Evolutionary conservation across 495 filamentous ascomycete genomes (phyloP).

Genomic region (Oleoguttula mirabilis): DNA sequence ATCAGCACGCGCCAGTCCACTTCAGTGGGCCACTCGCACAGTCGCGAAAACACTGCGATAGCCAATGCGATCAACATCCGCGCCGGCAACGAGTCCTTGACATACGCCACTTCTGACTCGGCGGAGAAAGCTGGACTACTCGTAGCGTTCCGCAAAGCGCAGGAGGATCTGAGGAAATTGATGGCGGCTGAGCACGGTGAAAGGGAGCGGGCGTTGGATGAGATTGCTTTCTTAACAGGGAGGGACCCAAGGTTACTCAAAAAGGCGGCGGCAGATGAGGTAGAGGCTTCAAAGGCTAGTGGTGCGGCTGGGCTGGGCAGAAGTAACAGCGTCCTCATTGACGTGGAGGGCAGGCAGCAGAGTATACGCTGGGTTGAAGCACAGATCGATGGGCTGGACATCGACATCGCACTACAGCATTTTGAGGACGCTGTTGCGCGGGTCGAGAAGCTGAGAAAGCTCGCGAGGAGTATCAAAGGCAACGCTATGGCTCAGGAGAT

Average conservation of each 20-base stretch:
- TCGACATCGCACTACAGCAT: constrained; percentile 80
- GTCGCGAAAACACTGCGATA: constrained; percentile 43
- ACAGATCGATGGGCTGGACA: constrained; percentile 92
- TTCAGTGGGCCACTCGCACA: constrained; percentile 31
- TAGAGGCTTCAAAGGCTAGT: neutral
- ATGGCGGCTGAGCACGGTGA: constrained; percentile 72
- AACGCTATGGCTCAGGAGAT: constrained; percentile 79
- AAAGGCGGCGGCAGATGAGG: constrained; percentile 36
- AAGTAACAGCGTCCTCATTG: constrained; percentile 66
- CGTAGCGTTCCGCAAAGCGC: constrained; percentile 77
- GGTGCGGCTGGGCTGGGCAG: constrained; percentile 52
- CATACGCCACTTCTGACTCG: constrained; percentile 68
- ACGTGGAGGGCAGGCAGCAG: constrained; percentile 92
- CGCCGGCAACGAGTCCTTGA: constrained; percentile 82
- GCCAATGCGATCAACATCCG: constrained; percentile 83
- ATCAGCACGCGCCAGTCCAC: constrained; percentile 47
- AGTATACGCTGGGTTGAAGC: constrained; percentile 90
- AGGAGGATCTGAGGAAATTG: constrained; percentile 77
- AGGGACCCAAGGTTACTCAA: constrained; percentile 54
- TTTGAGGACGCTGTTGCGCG: constrained; percentile 73
- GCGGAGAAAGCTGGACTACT: constrained; percentile 68
- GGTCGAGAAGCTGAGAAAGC: constrained; percentile 68
- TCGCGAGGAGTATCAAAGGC: constrained; percentile 67
- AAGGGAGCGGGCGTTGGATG: constrained; percentile 46
- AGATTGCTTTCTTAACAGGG: constrained; percentile 12